These are phyloP conservation scores for Naegleria gruberi DNA, from an alignment of 208 protist genomes.

Conservation along the genomic window DNA sequence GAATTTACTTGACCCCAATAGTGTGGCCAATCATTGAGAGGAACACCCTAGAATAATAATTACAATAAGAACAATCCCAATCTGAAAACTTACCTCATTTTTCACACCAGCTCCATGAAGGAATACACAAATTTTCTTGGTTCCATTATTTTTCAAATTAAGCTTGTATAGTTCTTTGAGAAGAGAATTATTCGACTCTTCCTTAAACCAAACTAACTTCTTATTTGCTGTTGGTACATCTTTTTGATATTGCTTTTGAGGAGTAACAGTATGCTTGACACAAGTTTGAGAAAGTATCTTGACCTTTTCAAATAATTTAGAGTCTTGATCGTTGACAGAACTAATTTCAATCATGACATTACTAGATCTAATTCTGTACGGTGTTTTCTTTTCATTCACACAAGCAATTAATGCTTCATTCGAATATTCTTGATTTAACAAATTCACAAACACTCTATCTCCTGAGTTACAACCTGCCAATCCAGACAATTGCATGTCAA, in stretches of 20 bases:
- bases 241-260: not conserved
- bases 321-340: not conserved
- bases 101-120: not conserved
- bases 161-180: no score
- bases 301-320: not conserved
- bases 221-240: not conserved
- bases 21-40: not conserved
- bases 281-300: not conserved
- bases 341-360: not conserved
- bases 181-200: not conserved
- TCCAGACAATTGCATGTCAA: not conserved
- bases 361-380: not conserved
- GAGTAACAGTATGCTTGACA: not conserved
- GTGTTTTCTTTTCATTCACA: not conserved
- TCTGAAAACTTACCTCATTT: not conserved
- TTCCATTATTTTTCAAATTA: not conserved
- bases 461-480: not conserved
- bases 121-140: not conserved
- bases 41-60: no score
- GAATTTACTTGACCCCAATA: not conserved
- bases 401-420: not conserved
- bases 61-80: no score
- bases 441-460: not conserved
- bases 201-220: not conserved
- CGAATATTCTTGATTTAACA: not conserved